Evolutionary conservation across 164 flowering plant genomes (phyloP).

Genomic region (Protea cynaroides): DNA sequence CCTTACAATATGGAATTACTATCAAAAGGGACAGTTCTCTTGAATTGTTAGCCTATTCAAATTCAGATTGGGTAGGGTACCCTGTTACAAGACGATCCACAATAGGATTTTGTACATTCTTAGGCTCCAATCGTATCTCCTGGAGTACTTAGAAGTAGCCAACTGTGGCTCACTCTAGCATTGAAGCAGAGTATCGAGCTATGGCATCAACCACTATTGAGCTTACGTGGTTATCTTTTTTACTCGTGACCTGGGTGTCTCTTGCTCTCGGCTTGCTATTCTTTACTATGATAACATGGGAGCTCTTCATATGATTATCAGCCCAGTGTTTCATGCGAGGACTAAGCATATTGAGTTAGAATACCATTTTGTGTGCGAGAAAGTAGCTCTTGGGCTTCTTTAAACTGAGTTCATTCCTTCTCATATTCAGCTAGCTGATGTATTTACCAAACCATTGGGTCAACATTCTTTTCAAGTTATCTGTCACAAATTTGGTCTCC

Average conservation of each 20-base stretch:
- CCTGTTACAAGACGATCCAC: constrained; percentile 1
- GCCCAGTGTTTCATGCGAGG: constrained; percentile 3
- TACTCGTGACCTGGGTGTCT: constrained; percentile 3
- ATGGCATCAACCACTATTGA: background rate
- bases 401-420: no score
- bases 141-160: constrained; percentile 13
- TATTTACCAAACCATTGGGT: constrained; percentile 8
- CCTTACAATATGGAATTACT: background rate
- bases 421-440: background rate
- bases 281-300: constrained; percentile 3
- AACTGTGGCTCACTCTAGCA: background rate
- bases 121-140: constrained; percentile 1
- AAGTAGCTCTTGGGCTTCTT: background rate
- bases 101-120: constrained; percentile 1
- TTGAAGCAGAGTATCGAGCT: no score
- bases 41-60: constrained; percentile 1
- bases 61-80: constrained; percentile 5
- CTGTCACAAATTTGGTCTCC: background rate
- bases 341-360: constrained; percentile 11
- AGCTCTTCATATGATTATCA: background rate
- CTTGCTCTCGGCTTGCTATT: background rate
- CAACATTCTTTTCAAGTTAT: background rate
- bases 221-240: background rate
- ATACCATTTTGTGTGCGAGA: constrained; percentile 12
- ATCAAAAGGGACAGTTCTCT: background rate